Percentiles rank a stretch among this genome's conserved stretches.
Evolutionary conservation across 306 rosid species (phyloP).

Genomic region (Vigna hirtella): DNA sequence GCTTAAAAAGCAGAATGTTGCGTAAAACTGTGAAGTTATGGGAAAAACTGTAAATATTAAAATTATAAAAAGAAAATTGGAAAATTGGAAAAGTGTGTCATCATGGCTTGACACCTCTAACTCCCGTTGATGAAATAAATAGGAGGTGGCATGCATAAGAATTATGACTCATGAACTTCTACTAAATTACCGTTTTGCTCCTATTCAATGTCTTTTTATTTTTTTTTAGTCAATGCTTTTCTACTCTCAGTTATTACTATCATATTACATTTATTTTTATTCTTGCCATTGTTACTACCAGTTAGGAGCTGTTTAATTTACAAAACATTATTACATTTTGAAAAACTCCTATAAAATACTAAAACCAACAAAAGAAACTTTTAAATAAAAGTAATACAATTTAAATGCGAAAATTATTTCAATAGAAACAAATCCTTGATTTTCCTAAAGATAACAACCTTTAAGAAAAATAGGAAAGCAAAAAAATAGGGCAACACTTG

Average conservation of each 20-base stretch:
- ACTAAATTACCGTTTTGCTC: slow-evolving; percentile 13
- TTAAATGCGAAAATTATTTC: too few species aligned
- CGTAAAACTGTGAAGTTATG: not conserved
- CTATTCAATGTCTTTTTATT: not conserved
- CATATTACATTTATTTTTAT: not conserved
- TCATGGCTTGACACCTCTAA: slow-evolving; percentile 26
- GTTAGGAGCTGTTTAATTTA: not conserved
- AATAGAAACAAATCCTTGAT: too few species aligned
- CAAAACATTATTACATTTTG: too few species aligned
- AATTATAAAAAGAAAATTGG: not conserved
- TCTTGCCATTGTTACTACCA: not conserved
- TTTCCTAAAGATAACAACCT: too few species aligned
- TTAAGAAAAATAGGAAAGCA: too few species aligned
- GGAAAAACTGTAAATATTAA: not conserved
- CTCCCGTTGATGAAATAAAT: slow-evolving; percentile 44
- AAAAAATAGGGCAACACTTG: too few species aligned
- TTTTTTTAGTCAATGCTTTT: not conserved
- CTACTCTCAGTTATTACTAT: not conserved
- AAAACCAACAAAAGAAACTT: not conserved
- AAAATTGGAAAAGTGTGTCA: not conserved
- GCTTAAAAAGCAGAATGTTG: not conserved
- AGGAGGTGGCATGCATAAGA: slow-evolving; percentile 41
- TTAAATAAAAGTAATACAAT: too few species aligned
- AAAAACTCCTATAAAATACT: not conserved
- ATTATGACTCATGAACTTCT: not conserved